Evolutionary conservation across 768 basidiomycete genomes (phyloP), one percentile per base, ranked within the genome.

Genomic region (Scleroderma bovista): DNA sequence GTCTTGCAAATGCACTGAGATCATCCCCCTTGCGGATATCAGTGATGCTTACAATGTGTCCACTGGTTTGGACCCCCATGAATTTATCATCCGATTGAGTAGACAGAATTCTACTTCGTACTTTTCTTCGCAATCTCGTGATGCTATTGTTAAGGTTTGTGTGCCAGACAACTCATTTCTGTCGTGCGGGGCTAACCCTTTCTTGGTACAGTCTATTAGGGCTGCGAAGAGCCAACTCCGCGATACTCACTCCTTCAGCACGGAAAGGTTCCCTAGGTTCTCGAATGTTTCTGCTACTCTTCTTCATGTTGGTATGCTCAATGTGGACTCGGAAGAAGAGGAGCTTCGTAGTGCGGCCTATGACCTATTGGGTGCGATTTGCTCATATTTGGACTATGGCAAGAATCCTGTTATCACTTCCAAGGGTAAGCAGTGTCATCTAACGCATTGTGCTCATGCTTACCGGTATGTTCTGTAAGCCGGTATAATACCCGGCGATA

Each of bases 31-130:
- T 22, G 69, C 77, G 3, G 92, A 94, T 51, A 78, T 96, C 54
- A 90, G 89, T 67, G 93, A 96, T 57, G 79, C 90, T 1, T 88
- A 91, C 67, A 87, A 86, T 40, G 81, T 92, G 19, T 80, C 83
- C 2, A 86, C 83, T 15, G 86, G 87, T 7, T 78, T 82, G 15
- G 88, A 92, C 46, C 72, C 74, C n/a, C 61, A 84, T 48, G 88
- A 93, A 60, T 93, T 93, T 59, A 86, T 91, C 53, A 81, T 93
- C 53, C 78, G 90, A 39, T 77, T 85, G 40, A 80, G 78, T 50
- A 75, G 78, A 51, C 85, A 88, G 52, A 84, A 83, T 5, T 73
- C 78, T 9, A 89, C 86, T 0, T 70, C 86, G 36, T 90, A 88
- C 58, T 90, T 91, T 62, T 82, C 84, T 11, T 88, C 89, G 0